Percentiles rank a stretch among this genome's conserved stretches.
phyloP scores from a whole-genome alignment of 495 filamentous ascomycete species.

The Penicillium nucicola region DNA sequence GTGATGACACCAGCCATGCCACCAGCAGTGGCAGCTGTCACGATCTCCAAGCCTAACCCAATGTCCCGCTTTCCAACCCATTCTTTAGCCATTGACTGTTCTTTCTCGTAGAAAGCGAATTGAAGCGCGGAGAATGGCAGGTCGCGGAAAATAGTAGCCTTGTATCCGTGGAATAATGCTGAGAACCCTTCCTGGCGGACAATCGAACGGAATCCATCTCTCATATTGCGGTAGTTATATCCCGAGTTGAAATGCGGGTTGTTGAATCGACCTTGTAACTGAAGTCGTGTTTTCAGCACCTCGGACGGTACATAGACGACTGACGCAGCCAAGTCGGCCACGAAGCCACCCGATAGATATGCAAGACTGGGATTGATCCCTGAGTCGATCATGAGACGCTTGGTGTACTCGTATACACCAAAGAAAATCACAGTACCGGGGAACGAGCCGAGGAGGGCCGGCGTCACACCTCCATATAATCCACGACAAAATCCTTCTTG shows the following conservation, averaged over 20 bases:
- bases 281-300: conserved; percentile 91
- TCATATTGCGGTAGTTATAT: conserved; percentile 84
- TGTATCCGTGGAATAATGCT: conserved; percentile 91
- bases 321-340: conserved; percentile 89
- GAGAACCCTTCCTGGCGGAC: conserved; percentile 73
- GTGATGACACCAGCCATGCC: conserved; percentile 93
- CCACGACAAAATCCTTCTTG: conserved; percentile 87
- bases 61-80: conserved; percentile 75
- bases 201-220: conserved; percentile 81
- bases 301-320: conserved; percentile 94
- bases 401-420: conserved; percentile 93
- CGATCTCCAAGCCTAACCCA: conserved; percentile 77
- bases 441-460: conserved; percentile 88
- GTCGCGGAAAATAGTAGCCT: conserved; percentile 89
- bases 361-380: conserved; percentile 76
- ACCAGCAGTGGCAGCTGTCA: conserved; percentile 88
- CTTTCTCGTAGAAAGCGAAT: conserved; percentile 97
- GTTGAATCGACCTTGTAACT: conserved; percentile 91
- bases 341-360: conserved; percentile 82
- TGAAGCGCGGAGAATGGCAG: conserved; percentile 93
- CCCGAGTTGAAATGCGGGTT: conserved; percentile 90
- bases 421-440: conserved; percentile 95
- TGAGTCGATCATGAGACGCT: conserved; percentile 78
- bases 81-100: conserved; percentile 72
- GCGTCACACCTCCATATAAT: conserved; percentile 88